Base-by-base conservation (phyloP, 768 basidiomycete genomes). In the Suillus cothurnatus region DNA sequence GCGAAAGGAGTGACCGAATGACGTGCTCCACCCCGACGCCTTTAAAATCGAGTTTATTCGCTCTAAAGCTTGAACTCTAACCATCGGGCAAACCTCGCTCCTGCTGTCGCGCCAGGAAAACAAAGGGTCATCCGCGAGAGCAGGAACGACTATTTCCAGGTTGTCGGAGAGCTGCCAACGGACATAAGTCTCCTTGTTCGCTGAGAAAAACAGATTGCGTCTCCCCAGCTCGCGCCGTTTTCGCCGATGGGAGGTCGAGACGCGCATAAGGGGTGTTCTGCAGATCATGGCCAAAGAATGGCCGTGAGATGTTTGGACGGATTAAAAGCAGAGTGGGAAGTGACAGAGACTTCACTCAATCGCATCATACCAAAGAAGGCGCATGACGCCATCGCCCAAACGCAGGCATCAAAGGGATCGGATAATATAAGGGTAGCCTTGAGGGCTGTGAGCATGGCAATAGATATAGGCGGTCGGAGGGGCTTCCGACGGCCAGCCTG, bases 1-100 rank as follows among this genome's bases (percentile, higher is more conserved):
- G 2, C 78, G 71, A 67, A 83, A 83, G 11, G 78, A 81, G 67
- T 82, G 81, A 0, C 81, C 77, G 57, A 80, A 81, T 17, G 79
- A 2, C 6, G 38, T 38, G 38, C 38, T 14, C 38, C 38, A 38
- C 4, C 38, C 38, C 38, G 12, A 14, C 4, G 14, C 38, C 7
- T 1, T 5, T 14, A 39, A 39, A 15, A 39, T 39, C 14, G 11
- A 39, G 38, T 39, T 39, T 14, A 39, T 39, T 5, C 38, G 14
- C 4, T 39, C 14, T 15, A 15, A 39, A 39, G 38, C 38, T 39
- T 7, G 14, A 39, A 39, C 14, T 15, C 6, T 39, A 4, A 15
- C 38, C 14, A 39, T 39, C 14, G 14, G 38, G 38, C 14, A 14
- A 39, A 39, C 15, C 3, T 39, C 38, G 15, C 38, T 14, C 14